Evolutionary conservation across 495 filamentous ascomycete species (phyloP), one percentile per base, ranked within the genome.

Genomic region (Xylaria intraflava): DNA sequence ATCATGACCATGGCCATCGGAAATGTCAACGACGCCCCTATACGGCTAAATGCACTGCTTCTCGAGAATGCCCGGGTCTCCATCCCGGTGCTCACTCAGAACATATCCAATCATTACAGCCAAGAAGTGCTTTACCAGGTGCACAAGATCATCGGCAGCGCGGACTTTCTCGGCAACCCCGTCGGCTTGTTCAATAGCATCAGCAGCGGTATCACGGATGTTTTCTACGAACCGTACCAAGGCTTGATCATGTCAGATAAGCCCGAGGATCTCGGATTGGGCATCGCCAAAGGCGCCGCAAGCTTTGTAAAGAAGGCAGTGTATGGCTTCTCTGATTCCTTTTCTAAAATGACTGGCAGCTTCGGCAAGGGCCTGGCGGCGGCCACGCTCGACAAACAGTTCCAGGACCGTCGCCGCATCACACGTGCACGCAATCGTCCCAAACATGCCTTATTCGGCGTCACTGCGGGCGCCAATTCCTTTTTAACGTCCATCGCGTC

Each of bases 181-280:
- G 93, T 98, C 35, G 93, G 93, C 35, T 77, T 98, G 35, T 98
- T 98, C 81, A 97, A 95, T 73, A 98, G 92, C 60, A 85, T 98
- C 72, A 94, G 89, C 69, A 96, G 93, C 33, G 93, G 93, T 46
- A 88, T 98, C 30, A 88, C 88, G 19, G 93, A 94, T 61, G 96
- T 98, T 61, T 98, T 98, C 76, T 98, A 98, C 71, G 93, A 97
- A 65, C 93, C 93, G 17, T 96, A 96, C 66, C 93, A 98, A 74
- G 93, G 93, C 23, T 78, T 98, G 50, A 92, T 96, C 65, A 91
- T 92, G 85, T 94, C 90, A 0, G 94, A 98, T 63, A 78, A 85
- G 46, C 93, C 93, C 17, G 90, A 96, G 71, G 90, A 97, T 47
- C 81, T 98, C 41, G 93, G 94, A 10, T 76, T 91, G 48, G 94